Conservation (phyloP, 2,329 filamentous ascomycete genomes). For the Corynespora cassiicola region DNA sequence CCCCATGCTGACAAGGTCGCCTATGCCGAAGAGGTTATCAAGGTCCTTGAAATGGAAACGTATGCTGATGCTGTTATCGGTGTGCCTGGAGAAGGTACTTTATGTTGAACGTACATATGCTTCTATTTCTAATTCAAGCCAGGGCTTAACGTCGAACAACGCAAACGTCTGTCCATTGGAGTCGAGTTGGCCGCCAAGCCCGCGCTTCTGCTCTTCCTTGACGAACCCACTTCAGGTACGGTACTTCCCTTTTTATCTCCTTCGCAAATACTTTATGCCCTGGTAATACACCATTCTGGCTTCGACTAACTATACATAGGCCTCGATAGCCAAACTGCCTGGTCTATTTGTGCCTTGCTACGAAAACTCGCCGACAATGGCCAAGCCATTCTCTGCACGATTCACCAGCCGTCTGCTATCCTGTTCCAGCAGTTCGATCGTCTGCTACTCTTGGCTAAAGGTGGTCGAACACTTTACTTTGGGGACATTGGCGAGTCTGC, state of each 20-base stretch:
- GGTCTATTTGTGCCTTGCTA: conserved; percentile 77
- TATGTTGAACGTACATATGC: conserved; percentile 66
- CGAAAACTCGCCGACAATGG: conserved; percentile 87
- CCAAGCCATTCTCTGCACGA: conserved; percentile 84
- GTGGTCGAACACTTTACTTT: conserved; percentile 80
- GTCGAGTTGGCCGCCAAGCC: conserved; percentile 90
- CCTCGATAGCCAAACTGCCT: conserved; percentile 33
- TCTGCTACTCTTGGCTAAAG: conserved; percentile 77
- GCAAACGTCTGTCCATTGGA: conserved; percentile 80
- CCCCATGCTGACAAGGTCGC: conserved; percentile 74
- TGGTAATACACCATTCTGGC: too few species aligned
- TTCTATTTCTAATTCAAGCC: not conserved
- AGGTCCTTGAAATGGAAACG: conserved; percentile 82
- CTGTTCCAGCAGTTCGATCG: conserved; percentile 89
- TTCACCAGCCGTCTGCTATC: conserved; percentile 91
- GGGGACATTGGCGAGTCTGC: conserved; percentile 77
- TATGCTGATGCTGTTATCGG: conserved; percentile 88
- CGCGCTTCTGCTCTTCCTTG: conserved; percentile 82
- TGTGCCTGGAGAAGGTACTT: conserved; percentile 78
- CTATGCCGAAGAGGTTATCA: conserved; percentile 87
- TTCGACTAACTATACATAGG: too few species aligned
- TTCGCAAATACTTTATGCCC: too few species aligned
- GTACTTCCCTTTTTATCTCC: too few species aligned
- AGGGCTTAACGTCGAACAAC: conserved; percentile 67
- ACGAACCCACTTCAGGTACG: conserved; percentile 75